Conservation (phyloP, 2,329 filamentous ascomycete genomes). For the Calonectria hongkongensis region DNA sequence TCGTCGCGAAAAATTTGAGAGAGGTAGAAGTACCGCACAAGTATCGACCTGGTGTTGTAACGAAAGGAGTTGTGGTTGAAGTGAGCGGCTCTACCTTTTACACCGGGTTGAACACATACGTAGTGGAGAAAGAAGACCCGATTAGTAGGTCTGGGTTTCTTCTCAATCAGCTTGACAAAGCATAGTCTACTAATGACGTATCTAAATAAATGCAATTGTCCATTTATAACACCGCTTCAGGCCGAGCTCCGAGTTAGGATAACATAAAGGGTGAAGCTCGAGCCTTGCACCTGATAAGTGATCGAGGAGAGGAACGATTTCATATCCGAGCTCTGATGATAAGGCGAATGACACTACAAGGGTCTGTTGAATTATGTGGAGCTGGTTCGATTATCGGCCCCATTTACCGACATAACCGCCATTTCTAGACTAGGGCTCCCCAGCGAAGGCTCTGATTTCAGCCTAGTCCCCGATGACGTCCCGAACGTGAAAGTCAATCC, state of each 20-base stretch:
- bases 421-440: background rate
- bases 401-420: constrained; percentile 1
- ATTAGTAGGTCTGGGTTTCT: constrained; percentile 19
- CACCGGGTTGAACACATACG: constrained; percentile 16
- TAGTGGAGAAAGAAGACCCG: constrained; percentile 21
- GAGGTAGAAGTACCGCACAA: background rate
- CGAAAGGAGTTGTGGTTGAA: constrained; percentile 8
- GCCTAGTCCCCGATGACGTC: background rate
- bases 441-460: background rate
- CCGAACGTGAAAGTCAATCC: background rate
- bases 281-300: too few relatives aligned
- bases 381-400: background rate
- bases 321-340: too few relatives aligned
- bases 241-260: too few relatives aligned
- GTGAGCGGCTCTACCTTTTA: constrained; percentile 15
- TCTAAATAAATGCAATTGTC: background rate
- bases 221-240: background rate
- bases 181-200: background rate
- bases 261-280: background rate
- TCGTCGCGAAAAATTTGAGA: background rate
- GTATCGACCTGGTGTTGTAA: background rate
- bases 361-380: background rate
- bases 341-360: background rate
- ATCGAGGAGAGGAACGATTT: background rate
- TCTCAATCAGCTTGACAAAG: background rate